Percentiles rank a stretch among this genome's conserved stretches.
phyloP scores from a whole-genome alignment of 257 asterid species.

The Linderniella brevidens region DNA sequence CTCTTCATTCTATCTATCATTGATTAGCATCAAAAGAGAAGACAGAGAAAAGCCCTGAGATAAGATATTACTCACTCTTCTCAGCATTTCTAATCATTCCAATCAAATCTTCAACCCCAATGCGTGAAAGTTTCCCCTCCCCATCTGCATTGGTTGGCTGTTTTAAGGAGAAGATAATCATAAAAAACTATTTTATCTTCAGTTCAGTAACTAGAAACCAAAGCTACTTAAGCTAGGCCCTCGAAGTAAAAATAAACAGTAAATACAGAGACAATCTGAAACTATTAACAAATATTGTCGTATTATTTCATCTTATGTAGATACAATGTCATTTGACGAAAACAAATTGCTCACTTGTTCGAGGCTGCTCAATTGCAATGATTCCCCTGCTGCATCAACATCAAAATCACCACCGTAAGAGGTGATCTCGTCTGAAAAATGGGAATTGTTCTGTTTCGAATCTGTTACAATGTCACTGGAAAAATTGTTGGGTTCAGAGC shows the following conservation, averaged over 20 bases:
- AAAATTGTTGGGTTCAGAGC: conserved; percentile 19
- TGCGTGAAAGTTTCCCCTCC: conserved; percentile 29
- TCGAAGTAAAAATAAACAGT: background rate
- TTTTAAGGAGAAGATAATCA: conserved; percentile 20
- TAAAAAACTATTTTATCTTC: conserved; percentile 1
- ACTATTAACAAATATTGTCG: conserved; percentile 16
- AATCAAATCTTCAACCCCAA: conserved; percentile 48
- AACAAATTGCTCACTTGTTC: conserved; percentile 15
- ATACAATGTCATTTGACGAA: conserved; percentile 16
- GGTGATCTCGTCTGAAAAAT: conserved; percentile 12
- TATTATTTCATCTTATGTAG: no score
- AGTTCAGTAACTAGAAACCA: background rate
- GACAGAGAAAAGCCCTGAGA: conserved; percentile 5
- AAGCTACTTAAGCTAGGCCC: conserved; percentile 3
- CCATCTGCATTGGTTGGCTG: conserved; percentile 45
- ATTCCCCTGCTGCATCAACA: conserved; percentile 19
- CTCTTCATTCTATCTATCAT: background rate
- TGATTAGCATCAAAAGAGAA: background rate
- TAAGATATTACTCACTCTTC: conserved; percentile 33
- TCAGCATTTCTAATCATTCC: conserved; percentile 86
- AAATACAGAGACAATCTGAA: conserved; percentile 5
- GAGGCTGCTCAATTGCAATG: conserved; percentile 11
- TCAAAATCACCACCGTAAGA: conserved; percentile 10
- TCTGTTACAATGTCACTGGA: conserved; percentile 13
- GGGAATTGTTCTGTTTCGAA: conserved; percentile 14